Base-by-base conservation (phyloP, 140 eudicot genomes). In the Flaveria floridana region DNA sequence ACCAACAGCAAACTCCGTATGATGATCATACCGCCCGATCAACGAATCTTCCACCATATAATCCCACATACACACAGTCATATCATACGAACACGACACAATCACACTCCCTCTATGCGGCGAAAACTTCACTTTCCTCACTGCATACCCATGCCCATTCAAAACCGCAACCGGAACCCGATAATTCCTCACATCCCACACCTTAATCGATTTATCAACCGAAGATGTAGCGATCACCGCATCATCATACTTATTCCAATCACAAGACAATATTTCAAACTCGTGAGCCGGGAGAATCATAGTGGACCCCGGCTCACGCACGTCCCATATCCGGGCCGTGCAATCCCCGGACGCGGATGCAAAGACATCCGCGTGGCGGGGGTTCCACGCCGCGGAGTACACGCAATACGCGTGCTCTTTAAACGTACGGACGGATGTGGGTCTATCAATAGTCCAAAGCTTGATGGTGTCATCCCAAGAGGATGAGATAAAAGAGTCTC, bases 261-360 rank as follows among this genome's bases (percentile, higher is more conserved):
- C 99, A 30, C 96, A 86, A 0, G 95, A 83, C 7, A 94, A 72
- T 18, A 94, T 90, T 64, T 94, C 99, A 10, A 88, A 87, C 9
- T 94, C 97, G n/a, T 90, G 99, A 6, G 87, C 99, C 0, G 99
- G 97, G 44, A 94, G 82, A 4, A 94, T 90, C 97, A 94, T 94
- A 0, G 97, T 94, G 0, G 97, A 90, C 8, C 96, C 96, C 23
- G 99, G 97, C 78, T 94, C 99, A 5, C 99, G 85, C 2, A 94
- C 97, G 52, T 94, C 99, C 99, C 99, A 94, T 8, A 94, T 87
- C 65, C 99, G 81, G 0, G 90, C 88, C 1, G 99, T 94, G 67
- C 97, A 94, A 56, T 94, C 99, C 10, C 97, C 99, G 4, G 95
- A 88, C n/a, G 99, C 97, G 1, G 99, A 94, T 0, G 99, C 97